Evolutionary conservation across 2,329 filamentous ascomycete genomes (phyloP).

Genomic region (Calonectria ilicicola): DNA sequence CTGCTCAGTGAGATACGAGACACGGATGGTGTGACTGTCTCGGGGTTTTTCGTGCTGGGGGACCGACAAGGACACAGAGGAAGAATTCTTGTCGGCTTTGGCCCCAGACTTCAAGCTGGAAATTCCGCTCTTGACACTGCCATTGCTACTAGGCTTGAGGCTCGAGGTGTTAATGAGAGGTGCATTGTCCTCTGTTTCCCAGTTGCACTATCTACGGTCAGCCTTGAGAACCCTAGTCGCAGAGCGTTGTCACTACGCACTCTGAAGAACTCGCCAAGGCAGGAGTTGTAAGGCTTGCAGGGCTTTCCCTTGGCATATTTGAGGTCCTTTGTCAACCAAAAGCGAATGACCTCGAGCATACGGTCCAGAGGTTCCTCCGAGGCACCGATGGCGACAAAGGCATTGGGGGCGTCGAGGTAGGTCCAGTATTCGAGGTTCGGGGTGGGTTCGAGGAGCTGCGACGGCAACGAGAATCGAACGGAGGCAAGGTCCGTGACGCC

Average conservation of each 20-base stretch:
- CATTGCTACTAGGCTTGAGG: constrained; percentile 49
- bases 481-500: constrained; percentile 95
- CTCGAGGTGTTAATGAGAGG: constrained; percentile 70
- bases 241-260: constrained; percentile 62
- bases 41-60: constrained; percentile 58
- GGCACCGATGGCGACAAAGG: constrained; percentile 85
- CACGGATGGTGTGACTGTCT: constrained; percentile 71
- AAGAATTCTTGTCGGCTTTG: constrained; percentile 59
- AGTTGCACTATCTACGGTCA: constrained; percentile 78
- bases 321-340: constrained; percentile 99
- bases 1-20: constrained; percentile 97
- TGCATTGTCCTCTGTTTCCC: constrained; percentile 87
- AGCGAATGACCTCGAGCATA: constrained; percentile 93
- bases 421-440: constrained; percentile 99
- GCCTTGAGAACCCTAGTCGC: background rate
- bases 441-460: constrained; percentile 94
- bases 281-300: constrained; percentile 99
- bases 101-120: constrained; percentile 61
- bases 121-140: constrained; percentile 55
- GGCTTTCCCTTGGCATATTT: constrained; percentile 99
- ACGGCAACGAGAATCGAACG: constrained; percentile 94
- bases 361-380: constrained; percentile 92
- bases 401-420: constrained; percentile 94
- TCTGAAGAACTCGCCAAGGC: constrained; percentile 96
- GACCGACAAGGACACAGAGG: constrained; percentile 64